phyloP scores from a whole-genome alignment of 116 monocot genomes.

The Papilionanthe hybrid region DNA sequence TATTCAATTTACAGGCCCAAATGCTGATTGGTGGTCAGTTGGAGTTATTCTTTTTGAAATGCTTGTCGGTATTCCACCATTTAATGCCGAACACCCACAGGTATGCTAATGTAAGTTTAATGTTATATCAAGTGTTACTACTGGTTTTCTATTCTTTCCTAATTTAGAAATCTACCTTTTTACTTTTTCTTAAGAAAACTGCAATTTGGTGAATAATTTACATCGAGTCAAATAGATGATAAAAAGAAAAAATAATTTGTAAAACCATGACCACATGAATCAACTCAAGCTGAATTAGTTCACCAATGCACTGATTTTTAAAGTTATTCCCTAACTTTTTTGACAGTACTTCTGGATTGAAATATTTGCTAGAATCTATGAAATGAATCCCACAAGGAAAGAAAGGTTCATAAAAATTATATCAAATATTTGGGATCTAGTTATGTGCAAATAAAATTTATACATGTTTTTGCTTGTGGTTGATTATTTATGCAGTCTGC shows the following conservation, averaged over 20 bases:
- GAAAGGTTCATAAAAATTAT: too few species aligned
- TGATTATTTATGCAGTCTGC: neutral
- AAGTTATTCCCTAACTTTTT: neutral
- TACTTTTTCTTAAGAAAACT: neutral
- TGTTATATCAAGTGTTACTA: neutral
- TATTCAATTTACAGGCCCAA: slow-evolving; percentile 48
- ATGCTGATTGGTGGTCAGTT: slow-evolving; percentile 98
- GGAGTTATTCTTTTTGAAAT: slow-evolving; percentile 94
- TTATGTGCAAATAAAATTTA: neutral
- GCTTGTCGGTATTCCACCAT: slow-evolving; percentile 97
- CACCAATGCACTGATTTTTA: too few species aligned
- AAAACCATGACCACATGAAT: neutral
- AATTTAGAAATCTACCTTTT: neutral
- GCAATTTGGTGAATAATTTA: neutral
- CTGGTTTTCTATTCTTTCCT: neutral
- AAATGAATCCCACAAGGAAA: neutral
- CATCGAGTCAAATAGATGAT: neutral
- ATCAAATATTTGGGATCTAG: too few species aligned
- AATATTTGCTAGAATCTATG: neutral
- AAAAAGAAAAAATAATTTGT: too few species aligned
- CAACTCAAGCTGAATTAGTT: neutral
- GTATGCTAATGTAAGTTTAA: slow-evolving; percentile 23
- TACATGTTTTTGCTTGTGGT: neutral
- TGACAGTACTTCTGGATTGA: neutral
- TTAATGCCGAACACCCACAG: slow-evolving; percentile 99